Percentiles rank a stretch among this genome's conserved stretches.
Conservation (phyloP, 306 rosid genomes). For the Fagus crenata region DNA sequence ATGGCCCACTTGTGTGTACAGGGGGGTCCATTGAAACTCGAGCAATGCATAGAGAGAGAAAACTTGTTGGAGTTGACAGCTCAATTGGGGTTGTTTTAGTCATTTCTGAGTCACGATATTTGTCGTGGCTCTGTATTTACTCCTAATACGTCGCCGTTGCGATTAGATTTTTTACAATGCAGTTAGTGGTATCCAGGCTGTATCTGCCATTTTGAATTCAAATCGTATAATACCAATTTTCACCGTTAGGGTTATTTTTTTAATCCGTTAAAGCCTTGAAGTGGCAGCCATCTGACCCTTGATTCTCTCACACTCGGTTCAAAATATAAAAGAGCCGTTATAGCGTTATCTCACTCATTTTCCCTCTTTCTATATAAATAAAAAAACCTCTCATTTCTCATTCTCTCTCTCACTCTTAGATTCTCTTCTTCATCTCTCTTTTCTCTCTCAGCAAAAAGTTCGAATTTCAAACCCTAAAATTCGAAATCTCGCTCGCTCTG, state of each 20-base stretch:
- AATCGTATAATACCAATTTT: background rate
- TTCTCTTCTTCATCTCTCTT: background rate
- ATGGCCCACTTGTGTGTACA: too few relatives aligned
- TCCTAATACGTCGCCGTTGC: background rate
- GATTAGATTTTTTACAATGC: background rate
- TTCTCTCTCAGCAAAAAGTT: background rate
- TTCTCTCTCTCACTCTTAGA: background rate
- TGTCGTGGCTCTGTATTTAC: background rate
- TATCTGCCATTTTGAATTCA: conserved; percentile 3
- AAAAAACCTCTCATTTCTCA: background rate
- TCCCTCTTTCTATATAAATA: background rate
- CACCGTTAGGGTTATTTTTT: background rate
- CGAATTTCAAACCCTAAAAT: background rate
- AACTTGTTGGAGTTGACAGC: too few relatives aligned
- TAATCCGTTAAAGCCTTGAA: background rate
- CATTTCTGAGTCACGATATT: background rate
- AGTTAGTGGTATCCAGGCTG: conserved; percentile 1
- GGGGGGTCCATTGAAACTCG: too few relatives aligned
- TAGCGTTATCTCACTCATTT: background rate
- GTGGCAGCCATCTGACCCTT: background rate
- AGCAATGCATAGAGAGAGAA: too few relatives aligned
- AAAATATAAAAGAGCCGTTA: background rate
- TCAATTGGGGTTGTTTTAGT: background rate
- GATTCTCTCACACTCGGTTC: background rate
- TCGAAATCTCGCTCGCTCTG: too few relatives aligned